These are phyloP conservation scores for Cymodocea nodosa DNA, from an alignment of 116 monocot species.

Conservation along the genomic window DNA sequence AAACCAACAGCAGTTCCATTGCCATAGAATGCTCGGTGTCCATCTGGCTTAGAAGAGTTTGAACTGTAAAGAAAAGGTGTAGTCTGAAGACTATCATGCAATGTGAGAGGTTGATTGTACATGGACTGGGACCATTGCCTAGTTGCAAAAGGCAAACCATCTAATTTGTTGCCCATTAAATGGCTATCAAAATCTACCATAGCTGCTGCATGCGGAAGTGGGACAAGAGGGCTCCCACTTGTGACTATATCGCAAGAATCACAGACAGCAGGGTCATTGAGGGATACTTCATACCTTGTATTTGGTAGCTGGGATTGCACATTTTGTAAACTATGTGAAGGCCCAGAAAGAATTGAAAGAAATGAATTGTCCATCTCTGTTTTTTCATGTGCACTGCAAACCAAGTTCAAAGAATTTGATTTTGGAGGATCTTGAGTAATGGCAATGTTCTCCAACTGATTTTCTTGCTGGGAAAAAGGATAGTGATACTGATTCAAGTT, in stretches of 20 bases:
- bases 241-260: constrained; percentile 7
- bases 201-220: constrained; percentile 12
- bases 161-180: constrained; percentile 10
- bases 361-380: constrained; percentile 26
- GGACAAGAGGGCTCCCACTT: constrained; percentile 10
- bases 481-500: constrained; percentile 12
- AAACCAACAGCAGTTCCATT: constrained; percentile 1
- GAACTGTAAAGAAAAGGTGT: constrained; percentile 13
- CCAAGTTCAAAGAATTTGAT: constrained; percentile 22
- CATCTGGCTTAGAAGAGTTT: constrained; percentile 10
- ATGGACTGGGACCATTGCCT: constrained; percentile 4
- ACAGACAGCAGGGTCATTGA: constrained; percentile 11
- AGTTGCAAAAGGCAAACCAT: constrained; percentile 16
- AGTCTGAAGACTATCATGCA: constrained; percentile 12
- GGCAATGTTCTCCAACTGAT: constrained; percentile 3
- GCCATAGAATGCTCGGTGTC: constrained; percentile 7
- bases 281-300: constrained; percentile 8
- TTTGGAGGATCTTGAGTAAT: constrained; percentile 22
- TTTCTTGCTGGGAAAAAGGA: constrained; percentile 20
- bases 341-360: constrained; percentile 35
- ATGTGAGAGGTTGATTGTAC: constrained; percentile 2
- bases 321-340: constrained; percentile 10
- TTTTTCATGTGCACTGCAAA: constrained; percentile 18
- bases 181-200: constrained; percentile 13
- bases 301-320: constrained; percentile 16